These are phyloP conservation scores for Wallemia mellicola DNA, from an alignment of 1,284 basidiomycete genomes.

Conservation along the genomic window DNA sequence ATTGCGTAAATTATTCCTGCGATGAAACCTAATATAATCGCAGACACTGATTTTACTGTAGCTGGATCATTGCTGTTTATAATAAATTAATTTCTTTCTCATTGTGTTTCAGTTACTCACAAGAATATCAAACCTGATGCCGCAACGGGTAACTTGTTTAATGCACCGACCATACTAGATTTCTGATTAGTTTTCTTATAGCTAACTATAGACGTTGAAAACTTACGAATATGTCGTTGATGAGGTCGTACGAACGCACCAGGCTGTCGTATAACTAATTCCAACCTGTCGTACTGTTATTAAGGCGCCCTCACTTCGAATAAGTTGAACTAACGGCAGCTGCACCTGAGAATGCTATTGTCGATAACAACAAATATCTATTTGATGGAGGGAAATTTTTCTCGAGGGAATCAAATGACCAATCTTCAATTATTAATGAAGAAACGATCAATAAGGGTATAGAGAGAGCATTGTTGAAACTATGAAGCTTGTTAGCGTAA, in stretches of 20 bases:
- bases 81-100: too few species aligned
- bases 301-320: too few species aligned
- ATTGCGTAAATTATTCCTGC: slow-evolving; percentile 69
- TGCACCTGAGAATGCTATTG: slow-evolving; percentile 82
- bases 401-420: slow-evolving; percentile 45
- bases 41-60: slow-evolving; percentile 59
- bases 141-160: slow-evolving; percentile 95
- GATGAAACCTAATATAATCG: slow-evolving; percentile 64
- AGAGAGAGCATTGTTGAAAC: slow-evolving; percentile 81
- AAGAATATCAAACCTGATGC: slow-evolving; percentile 90
- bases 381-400: slow-evolving; percentile 71
- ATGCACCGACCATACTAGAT: slow-evolving; percentile 81
- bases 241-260: slow-evolving; percentile 86
- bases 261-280: slow-evolving; percentile 93
- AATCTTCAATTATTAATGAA: slow-evolving; percentile 67
- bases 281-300: slow-evolving; percentile 22
- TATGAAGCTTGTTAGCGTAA: neutral
- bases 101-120: neutral
- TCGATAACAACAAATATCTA: slow-evolving; percentile 45
- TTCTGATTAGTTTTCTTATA: slow-evolving; percentile 2
- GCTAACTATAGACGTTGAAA: neutral
- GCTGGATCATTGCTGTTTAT: slow-evolving; percentile 34
- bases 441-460: slow-evolving; percentile 64
- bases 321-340: slow-evolving; percentile 28
- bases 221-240: slow-evolving; percentile 80